A percentile compares a stretch with the other conserved stretches of the same genome.
phyloP scores from a whole-genome alignment of 2,329 filamentous ascomycete species.

The Biscogniauxia mediterranea region DNA sequence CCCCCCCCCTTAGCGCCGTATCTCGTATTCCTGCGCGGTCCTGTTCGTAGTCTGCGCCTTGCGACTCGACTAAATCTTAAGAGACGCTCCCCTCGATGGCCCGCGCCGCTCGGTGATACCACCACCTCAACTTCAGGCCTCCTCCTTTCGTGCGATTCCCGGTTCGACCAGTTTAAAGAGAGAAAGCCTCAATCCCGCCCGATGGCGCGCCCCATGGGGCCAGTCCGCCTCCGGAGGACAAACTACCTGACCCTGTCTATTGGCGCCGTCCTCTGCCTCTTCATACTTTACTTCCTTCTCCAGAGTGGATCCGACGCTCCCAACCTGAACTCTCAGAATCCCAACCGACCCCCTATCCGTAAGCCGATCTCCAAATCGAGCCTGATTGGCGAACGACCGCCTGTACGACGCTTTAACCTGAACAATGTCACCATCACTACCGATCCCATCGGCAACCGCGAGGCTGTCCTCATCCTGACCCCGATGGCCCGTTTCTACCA shows the following conservation, averaged over 20 bases:
- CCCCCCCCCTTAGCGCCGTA: too few species aligned
- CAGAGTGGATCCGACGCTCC: slow-evolving; percentile 23
- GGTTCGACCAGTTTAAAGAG: slow-evolving; percentile 11
- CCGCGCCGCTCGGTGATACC: slow-evolving; percentile 20
- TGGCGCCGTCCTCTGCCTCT: slow-evolving; percentile 32
- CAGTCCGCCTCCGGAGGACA: slow-evolving; percentile 36
- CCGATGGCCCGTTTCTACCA: slow-evolving; percentile 92
- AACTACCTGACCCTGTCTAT: slow-evolving; percentile 34
- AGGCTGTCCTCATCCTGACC: slow-evolving; percentile 87
- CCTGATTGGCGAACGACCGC: slow-evolving; percentile 64
- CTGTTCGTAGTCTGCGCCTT: not conserved
- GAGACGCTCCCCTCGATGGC: slow-evolving; percentile 18
- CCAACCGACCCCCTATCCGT: slow-evolving; percentile 56
- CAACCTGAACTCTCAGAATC: slow-evolving; percentile 14
- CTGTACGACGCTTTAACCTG: slow-evolving; percentile 89
- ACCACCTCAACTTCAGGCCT: slow-evolving; percentile 9
- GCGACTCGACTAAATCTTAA: not conserved
- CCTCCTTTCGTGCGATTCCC: slow-evolving; percentile 12
- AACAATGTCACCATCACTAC: slow-evolving; percentile 87
- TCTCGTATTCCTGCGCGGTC: not conserved
- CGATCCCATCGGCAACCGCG: slow-evolving; percentile 73
- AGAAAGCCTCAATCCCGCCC: slow-evolving; percentile 20
- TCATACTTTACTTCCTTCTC: slow-evolving; percentile 35
- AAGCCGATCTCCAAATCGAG: slow-evolving; percentile 57
- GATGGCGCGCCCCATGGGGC: slow-evolving; percentile 37